These are phyloP conservation scores for Penicillium sp. DNA, from an alignment of 2,329 filamentous ascomycete species.

Conservation along the genomic window DNA sequence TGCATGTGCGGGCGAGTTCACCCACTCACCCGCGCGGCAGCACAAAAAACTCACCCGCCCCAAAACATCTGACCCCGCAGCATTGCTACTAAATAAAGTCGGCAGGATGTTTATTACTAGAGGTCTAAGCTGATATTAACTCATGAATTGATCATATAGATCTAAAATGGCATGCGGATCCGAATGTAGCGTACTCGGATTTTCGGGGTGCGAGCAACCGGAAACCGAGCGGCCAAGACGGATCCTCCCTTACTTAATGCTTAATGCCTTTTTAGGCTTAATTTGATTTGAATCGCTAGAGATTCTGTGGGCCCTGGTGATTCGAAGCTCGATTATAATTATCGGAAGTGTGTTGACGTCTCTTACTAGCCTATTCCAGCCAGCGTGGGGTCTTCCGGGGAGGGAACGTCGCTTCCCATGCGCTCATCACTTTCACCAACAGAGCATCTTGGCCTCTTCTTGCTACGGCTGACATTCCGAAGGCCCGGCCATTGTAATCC, in stretches of 20 bases:
- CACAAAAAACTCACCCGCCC: constrained; percentile 1
- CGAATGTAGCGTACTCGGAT: constrained; percentile 1
- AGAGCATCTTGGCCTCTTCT: constrained; percentile 13
- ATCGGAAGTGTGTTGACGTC: neutral
- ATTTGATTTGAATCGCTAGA: neutral
- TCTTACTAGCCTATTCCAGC: neutral
- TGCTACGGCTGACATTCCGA: constrained; percentile 17
- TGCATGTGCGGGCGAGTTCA: constrained; percentile 5
- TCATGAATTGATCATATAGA: neutral
- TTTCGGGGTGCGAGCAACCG: constrained; percentile 1
- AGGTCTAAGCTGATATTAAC: no score
- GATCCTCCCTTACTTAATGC: neutral
- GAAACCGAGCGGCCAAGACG: neutral
- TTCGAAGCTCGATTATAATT: neutral
- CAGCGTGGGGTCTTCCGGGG: constrained; percentile 8
- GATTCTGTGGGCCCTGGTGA: neutral
- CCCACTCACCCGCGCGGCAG: constrained; percentile 1
- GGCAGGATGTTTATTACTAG: neutral
- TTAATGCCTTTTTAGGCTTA: neutral
- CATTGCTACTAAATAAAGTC: neutral
- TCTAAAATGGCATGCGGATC: neutral
- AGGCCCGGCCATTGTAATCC: constrained; percentile 18
- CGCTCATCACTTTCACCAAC: constrained; percentile 18
- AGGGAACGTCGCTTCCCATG: constrained; percentile 20
- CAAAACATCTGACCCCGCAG: neutral